Evolutionary conservation across 495 filamentous ascomycete genomes (phyloP).

Genomic region (Rostrohypoxylon terebratum): DNA sequence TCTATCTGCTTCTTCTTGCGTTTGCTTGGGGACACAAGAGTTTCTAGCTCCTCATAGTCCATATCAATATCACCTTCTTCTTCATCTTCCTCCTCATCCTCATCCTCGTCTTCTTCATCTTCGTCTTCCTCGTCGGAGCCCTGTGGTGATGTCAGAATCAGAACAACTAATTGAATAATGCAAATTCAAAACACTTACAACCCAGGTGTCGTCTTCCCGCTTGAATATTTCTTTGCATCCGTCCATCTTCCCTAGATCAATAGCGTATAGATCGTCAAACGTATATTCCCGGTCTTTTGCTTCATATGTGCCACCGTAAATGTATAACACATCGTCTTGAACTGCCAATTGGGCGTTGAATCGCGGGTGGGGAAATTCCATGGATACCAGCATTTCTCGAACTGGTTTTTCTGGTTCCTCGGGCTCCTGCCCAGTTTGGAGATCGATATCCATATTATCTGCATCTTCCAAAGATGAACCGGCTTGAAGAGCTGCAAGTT

Average conservation of each 20-base stretch:
- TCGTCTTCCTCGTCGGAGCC: conserved; percentile 77
- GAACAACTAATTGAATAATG: not conserved
- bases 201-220: conserved; percentile 86
- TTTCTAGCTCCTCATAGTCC: conserved; percentile 50
- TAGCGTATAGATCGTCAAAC: conserved; percentile 91
- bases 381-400: conserved; percentile 68
- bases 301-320: conserved; percentile 95
- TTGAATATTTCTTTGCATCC: conserved; percentile 90
- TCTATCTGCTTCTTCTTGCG: conserved; percentile 62
- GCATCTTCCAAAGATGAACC: conserved; percentile 69
- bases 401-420: conserved; percentile 60
- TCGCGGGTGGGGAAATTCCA: conserved; percentile 85
- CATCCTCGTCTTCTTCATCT: conserved; percentile 76
- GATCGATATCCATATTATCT: conserved; percentile 67
- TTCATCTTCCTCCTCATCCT: conserved; percentile 74
- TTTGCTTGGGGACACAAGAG: conserved; percentile 56
- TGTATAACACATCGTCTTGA: conserved; percentile 90
- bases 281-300: conserved; percentile 94
- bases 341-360: conserved; percentile 93
- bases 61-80: conserved; percentile 67
- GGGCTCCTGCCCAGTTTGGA: conserved; percentile 53
- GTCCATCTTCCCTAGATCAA: conserved; percentile 91
- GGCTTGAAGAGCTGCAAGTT: conserved; percentile 82
- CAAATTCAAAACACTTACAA: conserved; percentile 58
- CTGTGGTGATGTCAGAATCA: conserved; percentile 50